These are phyloP conservation scores for Quercus berberidifolia DNA, from an alignment of 306 rosid genomes.

Conservation along the genomic window DNA sequence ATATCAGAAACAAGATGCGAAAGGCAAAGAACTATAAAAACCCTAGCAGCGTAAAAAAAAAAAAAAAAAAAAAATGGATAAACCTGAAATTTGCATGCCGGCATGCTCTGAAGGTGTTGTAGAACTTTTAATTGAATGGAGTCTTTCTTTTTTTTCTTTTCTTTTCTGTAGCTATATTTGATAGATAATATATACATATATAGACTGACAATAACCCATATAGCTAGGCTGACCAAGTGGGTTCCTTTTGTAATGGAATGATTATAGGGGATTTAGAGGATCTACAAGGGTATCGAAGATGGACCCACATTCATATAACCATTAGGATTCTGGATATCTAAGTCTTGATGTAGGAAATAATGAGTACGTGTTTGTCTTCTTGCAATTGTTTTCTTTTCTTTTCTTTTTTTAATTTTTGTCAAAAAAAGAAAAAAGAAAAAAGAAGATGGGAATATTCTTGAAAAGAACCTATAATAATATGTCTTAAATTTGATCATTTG, in stretches of 20 bases:
- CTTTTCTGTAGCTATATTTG: background rate
- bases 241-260: constrained; percentile 6
- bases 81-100: background rate
- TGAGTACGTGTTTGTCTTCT: constrained; percentile 26
- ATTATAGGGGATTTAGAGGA: constrained; percentile 23
- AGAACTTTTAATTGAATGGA: background rate
- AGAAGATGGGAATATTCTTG: too few species aligned
- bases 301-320: constrained; percentile 29
- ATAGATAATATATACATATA: background rate
- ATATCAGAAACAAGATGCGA: too few species aligned
- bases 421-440: too few species aligned
- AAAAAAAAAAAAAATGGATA: background rate
- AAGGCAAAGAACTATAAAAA: too few species aligned
- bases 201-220: background rate
- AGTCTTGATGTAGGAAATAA: constrained; percentile 1
- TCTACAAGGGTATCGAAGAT: constrained; percentile 31
- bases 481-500: too few species aligned
- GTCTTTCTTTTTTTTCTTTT: background rate
- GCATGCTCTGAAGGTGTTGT: background rate
- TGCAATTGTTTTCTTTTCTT: background rate
- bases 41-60: background rate
- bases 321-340: constrained; percentile 26
- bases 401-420: background rate
- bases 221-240: constrained; percentile 1
- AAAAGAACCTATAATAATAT: too few species aligned